phyloP scores from a whole-genome alignment of 1,284 basidiomycete genomes.

The Ceratobasidium sp. region DNA sequence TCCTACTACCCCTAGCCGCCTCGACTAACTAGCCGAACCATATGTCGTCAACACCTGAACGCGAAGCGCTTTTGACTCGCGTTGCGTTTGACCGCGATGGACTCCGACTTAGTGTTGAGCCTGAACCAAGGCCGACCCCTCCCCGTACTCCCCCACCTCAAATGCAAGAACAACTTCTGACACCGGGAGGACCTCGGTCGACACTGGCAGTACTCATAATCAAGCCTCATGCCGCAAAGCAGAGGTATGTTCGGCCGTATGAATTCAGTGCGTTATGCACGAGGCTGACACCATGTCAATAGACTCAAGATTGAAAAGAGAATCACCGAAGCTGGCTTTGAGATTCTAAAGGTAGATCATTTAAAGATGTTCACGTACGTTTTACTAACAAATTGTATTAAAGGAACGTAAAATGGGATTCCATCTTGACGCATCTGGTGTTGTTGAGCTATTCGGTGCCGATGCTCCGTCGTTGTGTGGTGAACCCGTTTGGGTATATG shows the following conservation, averaged over 20 bases:
- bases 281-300: neutral
- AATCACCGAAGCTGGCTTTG: conserved; percentile 43
- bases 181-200: conserved; percentile 8
- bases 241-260: conserved; percentile 16
- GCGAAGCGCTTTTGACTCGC: conserved; percentile 10
- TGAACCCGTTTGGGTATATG: conserved; percentile 83
- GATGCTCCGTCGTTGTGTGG: conserved; percentile 48
- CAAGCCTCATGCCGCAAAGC: conserved; percentile 41
- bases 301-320: conserved; percentile 44
- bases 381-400: neutral
- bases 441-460: conserved; percentile 41
- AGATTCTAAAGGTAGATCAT: conserved; percentile 41
- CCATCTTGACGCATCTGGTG: conserved; percentile 41
- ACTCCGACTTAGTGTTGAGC: conserved; percentile 29
- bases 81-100: conserved; percentile 36
- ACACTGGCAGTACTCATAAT: conserved; percentile 40
- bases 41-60: conserved; percentile 30
- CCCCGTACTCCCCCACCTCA: conserved; percentile 2
- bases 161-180: conserved; percentile 2
- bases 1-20: neutral
- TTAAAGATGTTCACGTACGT: neutral
- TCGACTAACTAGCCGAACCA: neutral
- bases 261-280: neutral
- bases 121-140: conserved; percentile 6
- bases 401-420: conserved; percentile 44